Percentiles rank a stretch among this genome's conserved stretches.
Evolutionary conservation across 2,329 filamentous ascomycete species (phyloP).

Genomic region (Paracoccidioides lutzii): DNA sequence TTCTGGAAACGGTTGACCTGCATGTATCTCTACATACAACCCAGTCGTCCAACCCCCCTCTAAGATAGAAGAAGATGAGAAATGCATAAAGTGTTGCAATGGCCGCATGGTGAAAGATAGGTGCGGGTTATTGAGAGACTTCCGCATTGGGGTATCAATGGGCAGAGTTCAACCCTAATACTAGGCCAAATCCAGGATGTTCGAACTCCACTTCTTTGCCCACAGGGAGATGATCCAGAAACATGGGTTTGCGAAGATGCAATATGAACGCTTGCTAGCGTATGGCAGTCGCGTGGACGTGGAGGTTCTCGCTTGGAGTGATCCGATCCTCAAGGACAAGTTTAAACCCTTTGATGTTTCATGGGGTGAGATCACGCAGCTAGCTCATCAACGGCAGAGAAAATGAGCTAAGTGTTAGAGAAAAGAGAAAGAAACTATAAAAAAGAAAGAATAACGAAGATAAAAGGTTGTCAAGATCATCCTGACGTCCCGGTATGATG

Average conservation of each 20-base stretch:
- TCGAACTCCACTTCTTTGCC: neutral
- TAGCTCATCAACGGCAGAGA: no score
- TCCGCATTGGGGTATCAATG: constrained; percentile 12
- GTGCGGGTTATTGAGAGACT: constrained; percentile 2
- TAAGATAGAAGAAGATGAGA: neutral
- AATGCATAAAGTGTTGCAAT: constrained; percentile 3
- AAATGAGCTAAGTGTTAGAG: neutral
- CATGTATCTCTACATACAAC: neutral
- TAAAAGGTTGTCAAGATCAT: neutral
- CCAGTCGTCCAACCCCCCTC: neutral
- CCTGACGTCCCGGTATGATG: neutral
- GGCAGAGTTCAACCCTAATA: neutral
- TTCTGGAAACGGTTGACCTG: neutral
- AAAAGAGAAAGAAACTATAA: neutral
- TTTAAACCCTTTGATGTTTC: no score
- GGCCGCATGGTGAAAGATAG: neutral
- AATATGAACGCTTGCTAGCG: neutral
- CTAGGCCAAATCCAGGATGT: neutral
- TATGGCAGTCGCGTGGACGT: neutral
- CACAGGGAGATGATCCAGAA: neutral
- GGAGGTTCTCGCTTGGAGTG: no score
- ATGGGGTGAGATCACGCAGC: no score
- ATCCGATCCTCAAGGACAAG: no score
- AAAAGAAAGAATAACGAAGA: neutral
- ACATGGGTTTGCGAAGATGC: neutral